phyloP scores from a whole-genome alignment of 179 eudicot species.

The Heliamphora pulchella region DNA sequence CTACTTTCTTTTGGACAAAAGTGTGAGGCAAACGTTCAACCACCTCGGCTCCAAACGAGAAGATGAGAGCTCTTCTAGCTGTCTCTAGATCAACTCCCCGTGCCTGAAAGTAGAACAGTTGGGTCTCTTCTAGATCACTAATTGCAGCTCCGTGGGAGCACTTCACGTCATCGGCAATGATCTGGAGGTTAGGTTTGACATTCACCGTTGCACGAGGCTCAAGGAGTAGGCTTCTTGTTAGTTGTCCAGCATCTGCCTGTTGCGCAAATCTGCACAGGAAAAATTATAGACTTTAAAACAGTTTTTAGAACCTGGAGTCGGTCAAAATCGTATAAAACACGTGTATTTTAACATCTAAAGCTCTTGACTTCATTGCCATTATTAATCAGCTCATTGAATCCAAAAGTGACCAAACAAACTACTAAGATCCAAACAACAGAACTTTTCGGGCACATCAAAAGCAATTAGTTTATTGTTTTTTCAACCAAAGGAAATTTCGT shows the following conservation, averaged over 20 bases:
- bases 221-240: slow-evolving; percentile 78
- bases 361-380: no score
- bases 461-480: not conserved
- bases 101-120: slow-evolving; percentile 80
- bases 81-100: slow-evolving; percentile 66
- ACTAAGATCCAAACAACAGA: no score
- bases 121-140: slow-evolving; percentile 82
- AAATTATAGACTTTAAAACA: not conserved
- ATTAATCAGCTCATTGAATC: no score
- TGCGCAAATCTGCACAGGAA: slow-evolving; percentile 61
- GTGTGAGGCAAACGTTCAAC: slow-evolving; percentile 49
- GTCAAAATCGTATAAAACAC: no score
- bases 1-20: slow-evolving; percentile 49
- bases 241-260: slow-evolving; percentile 90
- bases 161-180: slow-evolving; percentile 89
- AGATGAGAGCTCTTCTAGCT: slow-evolving; percentile 79
- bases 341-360: no score
- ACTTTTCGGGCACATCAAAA: no score
- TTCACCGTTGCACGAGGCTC: slow-evolving; percentile 92
- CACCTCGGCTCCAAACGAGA: slow-evolving; percentile 84
- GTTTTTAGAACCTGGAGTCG: not conserved
- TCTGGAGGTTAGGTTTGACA: slow-evolving; percentile 85
- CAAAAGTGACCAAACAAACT: no score
- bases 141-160: slow-evolving; percentile 98
- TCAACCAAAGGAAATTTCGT: not conserved